A percentile compares a stretch with the other conserved stretches of the same genome.
Conservation (phyloP, 352 stramenopile species). For the Phytophthora palmivora region DNA sequence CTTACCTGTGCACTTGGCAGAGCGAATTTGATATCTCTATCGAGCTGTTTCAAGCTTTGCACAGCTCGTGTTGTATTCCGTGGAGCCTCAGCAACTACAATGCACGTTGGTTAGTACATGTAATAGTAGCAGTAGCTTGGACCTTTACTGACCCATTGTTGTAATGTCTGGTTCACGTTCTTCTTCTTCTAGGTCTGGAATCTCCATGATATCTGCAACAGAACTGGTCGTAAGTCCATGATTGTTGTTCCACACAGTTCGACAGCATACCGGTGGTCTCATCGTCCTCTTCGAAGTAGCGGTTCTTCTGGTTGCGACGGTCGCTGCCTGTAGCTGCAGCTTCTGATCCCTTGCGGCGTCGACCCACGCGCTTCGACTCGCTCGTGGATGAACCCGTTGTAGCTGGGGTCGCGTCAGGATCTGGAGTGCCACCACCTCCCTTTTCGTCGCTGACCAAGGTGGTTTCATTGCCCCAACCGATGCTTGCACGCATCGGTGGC, state of each 20-base stretch:
- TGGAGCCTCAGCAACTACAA: slow-evolving; percentile 77
- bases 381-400: slow-evolving; percentile 22
- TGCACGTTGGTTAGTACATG: neutral
- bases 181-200: slow-evolving; percentile 84
- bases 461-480: slow-evolving; percentile 64
- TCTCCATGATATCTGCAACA: slow-evolving; percentile 75
- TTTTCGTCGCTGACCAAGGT: slow-evolving; percentile 42
- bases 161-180: slow-evolving; percentile 82
- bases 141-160: slow-evolving; percentile 30
- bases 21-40: slow-evolving; percentile 81
- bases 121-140: neutral
- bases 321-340: slow-evolving; percentile 16
- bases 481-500: slow-evolving; percentile 61
- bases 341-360: slow-evolving; percentile 68
- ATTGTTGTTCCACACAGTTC: neutral
- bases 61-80: slow-evolving; percentile 70
- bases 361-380: slow-evolving; percentile 60
- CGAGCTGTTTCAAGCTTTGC: slow-evolving; percentile 81
- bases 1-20: slow-evolving; percentile 62
- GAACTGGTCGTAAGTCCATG: neutral
- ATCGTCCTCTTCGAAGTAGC: slow-evolving; percentile 78
- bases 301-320: slow-evolving; percentile 66
- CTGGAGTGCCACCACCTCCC: slow-evolving; percentile 17
- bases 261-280: slow-evolving; percentile 54
- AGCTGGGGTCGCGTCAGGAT: slow-evolving; percentile 13